Base-by-base conservation (phyloP, 139 green algal species). In the Edaphochlamys debaryana region DNA sequence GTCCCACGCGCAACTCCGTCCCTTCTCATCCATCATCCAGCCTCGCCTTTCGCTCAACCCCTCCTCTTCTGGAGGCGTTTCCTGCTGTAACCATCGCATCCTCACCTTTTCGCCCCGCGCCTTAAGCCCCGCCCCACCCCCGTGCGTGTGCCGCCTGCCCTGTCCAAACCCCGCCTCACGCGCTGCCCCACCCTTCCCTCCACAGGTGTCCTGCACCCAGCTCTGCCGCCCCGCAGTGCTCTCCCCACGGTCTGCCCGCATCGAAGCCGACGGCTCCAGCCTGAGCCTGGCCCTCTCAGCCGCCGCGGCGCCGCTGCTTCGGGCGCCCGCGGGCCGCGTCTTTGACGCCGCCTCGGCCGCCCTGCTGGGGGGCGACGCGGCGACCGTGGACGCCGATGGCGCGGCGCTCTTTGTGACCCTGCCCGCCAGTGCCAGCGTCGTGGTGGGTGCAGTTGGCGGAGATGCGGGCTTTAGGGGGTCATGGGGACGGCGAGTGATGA, bases 291-390 rank as follows among this genome's bases (percentile, higher is more conserved):
- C 30, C 11, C 75, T 81, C 8, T 34, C 13, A 6, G 58, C 60
- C 2, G 30, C 19, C 6, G 34, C 75, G 3, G 75, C 75, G 30
- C 60, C 75, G 23, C 58, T 81, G 22, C 3, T 6, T 0, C 4
- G 2, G 0, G 75, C 40, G 58, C 8, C 60, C 7, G 60, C 29
- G 17, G 58, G 8, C 23, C 3, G 8, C 30, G n/a, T 81, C 2
- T 72, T 81, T 17, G 75, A 71, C 4, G 7, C 60, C 13, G 2
- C 22, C 41, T 64, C 75, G 3, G 32, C 13, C 0, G 40, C 62
- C 19, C 4, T 45, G 60, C 40, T 81, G 75, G 75, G 75, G 40
- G 75, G 75, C 42, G 60, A 40, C 41, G 60, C 36, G 1, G 75
- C 60, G 41, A n/a, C 38, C 50, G 40, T 81, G 75, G n/a, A 63